These are phyloP conservation scores for Bipolaris oryzae DNA, from an alignment of 2,329 filamentous ascomycete species.

Conservation along the genomic window DNA sequence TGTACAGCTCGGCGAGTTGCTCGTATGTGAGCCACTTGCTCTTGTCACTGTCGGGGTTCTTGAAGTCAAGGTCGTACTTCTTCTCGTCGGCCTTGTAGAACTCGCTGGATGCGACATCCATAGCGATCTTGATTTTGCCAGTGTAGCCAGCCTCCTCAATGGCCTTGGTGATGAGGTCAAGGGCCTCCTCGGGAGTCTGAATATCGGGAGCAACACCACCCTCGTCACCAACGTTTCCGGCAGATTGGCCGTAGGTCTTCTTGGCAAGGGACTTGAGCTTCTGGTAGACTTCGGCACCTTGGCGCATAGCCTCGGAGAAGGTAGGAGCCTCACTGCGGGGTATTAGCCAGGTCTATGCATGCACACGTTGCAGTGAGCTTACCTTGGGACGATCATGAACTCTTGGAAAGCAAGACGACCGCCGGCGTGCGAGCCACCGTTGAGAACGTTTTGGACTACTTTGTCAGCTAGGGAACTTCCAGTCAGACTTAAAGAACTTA, in stretches of 20 bases:
- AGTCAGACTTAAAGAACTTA: conserved; percentile 2
- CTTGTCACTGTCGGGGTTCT: conserved; percentile 97
- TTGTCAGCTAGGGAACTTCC: conserved; percentile 7
- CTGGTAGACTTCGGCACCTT: conserved; percentile 98
- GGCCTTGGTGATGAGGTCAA: conserved; percentile 91
- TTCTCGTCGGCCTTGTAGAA: conserved; percentile 97
- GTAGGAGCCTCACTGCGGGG: conserved; percentile 72
- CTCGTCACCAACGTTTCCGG: conserved; percentile 98
- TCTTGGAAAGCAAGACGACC: conserved; percentile 74
- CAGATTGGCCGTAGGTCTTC: conserved; percentile 99
- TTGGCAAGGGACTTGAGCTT: conserved; percentile 95
- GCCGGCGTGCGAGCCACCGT: conserved; percentile 90
- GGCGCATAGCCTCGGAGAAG: conserved; percentile 95
- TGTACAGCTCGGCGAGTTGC: conserved; percentile 92
- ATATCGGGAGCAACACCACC: conserved; percentile 99
- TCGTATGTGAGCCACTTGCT: conserved; percentile 99
- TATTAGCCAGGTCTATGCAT: conserved; percentile 23
- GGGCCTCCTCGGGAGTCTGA: conserved; percentile 93
- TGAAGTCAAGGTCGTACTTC: conserved; percentile 99
- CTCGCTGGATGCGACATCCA: conserved; percentile 98
- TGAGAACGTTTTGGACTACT: conserved; percentile 59
- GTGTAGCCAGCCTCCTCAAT: conserved; percentile 96
- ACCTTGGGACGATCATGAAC: conserved; percentile 61
- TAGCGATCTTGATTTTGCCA: conserved; percentile 95
- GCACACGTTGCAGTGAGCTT: conserved; percentile 24